These are phyloP conservation scores for Hordeum marinum DNA, from an alignment of 176 grass and related monocot genomes.

Conservation along the genomic window DNA sequence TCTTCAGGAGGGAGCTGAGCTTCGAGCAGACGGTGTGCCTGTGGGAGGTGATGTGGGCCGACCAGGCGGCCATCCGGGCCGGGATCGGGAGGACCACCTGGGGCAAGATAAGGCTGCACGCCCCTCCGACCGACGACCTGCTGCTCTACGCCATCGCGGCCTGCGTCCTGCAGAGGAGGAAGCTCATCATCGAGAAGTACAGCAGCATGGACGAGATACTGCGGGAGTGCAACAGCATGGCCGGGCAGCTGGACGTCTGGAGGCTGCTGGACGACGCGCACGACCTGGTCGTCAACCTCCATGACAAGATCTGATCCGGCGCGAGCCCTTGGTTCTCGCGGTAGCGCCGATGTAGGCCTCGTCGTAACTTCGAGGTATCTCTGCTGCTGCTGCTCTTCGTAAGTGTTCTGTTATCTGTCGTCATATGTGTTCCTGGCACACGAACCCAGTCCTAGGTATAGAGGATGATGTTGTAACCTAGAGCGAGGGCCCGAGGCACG, in stretches of 20 bases:
- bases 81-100: conserved; percentile 75
- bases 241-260: conserved; percentile 89
- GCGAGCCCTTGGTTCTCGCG: not conserved
- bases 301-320: conserved; percentile 78
- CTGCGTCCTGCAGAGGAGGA: conserved; percentile 86
- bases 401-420: conserved; percentile 9
- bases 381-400: not conserved
- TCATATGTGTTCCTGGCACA: not conserved
- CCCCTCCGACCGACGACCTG: conserved; percentile 81
- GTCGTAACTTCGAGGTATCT: not conserved
- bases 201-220: conserved; percentile 96
- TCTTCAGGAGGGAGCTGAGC: conserved; percentile 89
- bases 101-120: conserved; percentile 71
- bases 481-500: conserved; percentile 12
- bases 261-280: conserved; percentile 89
- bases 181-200: conserved; percentile 93
- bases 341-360: not conserved
- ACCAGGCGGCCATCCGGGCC: conserved; percentile 78
- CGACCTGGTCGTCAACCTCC: conserved; percentile 82
- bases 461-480: conserved; percentile 41
- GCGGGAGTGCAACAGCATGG: conserved; percentile 89
- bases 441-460: conserved; percentile 34
- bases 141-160: conserved; percentile 91
- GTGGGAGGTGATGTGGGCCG: conserved; percentile 98
- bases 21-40: conserved; percentile 88